A percentile compares a stretch with the other conserved stretches of the same genome.
Evolutionary conservation across 495 filamentous ascomycete species (phyloP).

Genomic region (Penicillium nucicola): DNA sequence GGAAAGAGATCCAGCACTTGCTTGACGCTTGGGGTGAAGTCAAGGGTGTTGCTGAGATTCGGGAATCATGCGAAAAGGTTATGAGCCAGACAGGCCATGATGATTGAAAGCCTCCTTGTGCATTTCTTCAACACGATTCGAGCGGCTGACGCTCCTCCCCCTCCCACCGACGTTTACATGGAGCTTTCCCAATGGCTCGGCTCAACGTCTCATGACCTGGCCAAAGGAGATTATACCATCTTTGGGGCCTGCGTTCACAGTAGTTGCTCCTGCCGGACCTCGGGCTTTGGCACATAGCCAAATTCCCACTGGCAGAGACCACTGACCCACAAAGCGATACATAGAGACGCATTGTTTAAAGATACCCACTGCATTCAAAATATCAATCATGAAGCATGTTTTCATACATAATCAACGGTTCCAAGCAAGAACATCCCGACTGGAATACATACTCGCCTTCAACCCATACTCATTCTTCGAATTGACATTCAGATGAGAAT

Average conservation of each 20-base stretch:
- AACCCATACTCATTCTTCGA: constrained; percentile 66
- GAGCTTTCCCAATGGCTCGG: not conserved
- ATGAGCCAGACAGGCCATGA: constrained; percentile 34
- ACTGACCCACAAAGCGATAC: not conserved
- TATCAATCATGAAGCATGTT: not conserved
- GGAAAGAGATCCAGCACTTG: constrained; percentile 47
- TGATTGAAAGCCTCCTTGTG: constrained; percentile 21
- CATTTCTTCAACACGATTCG: not conserved
- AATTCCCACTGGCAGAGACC: not conserved
- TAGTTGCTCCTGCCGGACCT: not conserved
- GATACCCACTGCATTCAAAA: constrained; percentile 11
- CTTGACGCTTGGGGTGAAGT: constrained; percentile 56
- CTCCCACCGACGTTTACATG: no score
- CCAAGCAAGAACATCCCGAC: constrained; percentile 36
- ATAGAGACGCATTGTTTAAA: constrained; percentile 2
- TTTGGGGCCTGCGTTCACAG: not conserved
- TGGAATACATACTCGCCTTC: constrained; percentile 51
- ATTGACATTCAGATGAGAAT: constrained; percentile 66
- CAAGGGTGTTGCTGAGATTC: constrained; percentile 58
- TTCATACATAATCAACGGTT: constrained; percentile 8
- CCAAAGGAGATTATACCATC: not conserved
- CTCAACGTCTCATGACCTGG: not conserved
- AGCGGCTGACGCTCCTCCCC: not conserved
- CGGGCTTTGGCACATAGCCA: not conserved
- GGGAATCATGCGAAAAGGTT: constrained; percentile 55